These are phyloP conservation scores for Phytophthora crassamura DNA, from an alignment of 352 stramenopile genomes.

Conservation along the genomic window DNA sequence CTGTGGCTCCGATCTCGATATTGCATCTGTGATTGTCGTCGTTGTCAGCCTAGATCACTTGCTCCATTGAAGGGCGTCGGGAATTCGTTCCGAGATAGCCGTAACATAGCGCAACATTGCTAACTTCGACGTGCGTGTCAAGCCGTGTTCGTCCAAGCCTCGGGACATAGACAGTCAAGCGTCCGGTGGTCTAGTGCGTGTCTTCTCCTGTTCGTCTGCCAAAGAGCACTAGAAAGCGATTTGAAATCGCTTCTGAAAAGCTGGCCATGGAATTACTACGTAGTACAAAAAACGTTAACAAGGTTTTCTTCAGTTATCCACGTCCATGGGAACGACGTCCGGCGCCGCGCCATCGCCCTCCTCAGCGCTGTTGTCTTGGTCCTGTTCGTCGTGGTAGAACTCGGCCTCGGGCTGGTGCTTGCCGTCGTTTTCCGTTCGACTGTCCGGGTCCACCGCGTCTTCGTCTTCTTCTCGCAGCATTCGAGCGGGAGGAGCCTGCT, in stretches of 20 bases:
- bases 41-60: too few species aligned
- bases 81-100: too few species aligned
- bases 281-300: not conserved
- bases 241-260: not conserved
- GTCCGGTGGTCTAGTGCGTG: not conserved
- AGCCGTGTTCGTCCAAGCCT: slow-evolving; percentile 3
- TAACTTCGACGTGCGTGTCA: slow-evolving; percentile 4
- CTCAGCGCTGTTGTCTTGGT: slow-evolving; percentile 57
- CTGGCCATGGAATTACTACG: not conserved
- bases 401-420: slow-evolving; percentile 78
- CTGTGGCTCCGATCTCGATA: too few species aligned
- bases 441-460: slow-evolving; percentile 66
- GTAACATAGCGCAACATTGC: too few species aligned
- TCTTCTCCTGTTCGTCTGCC: slow-evolving; percentile 1
- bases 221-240: too few species aligned
- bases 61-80: too few species aligned
- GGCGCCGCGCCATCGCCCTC: slow-evolving; percentile 47
- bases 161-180: too few species aligned
- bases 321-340: slow-evolving; percentile 70
- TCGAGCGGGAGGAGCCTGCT: slow-evolving; percentile 56
- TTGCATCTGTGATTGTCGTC: too few species aligned
- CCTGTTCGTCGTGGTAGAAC: slow-evolving; percentile 78
- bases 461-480: slow-evolving; percentile 83
- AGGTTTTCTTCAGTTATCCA: slow-evolving; percentile 44
- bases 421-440: slow-evolving; percentile 64